Evolutionary conservation across 805 yeast species (phyloP), one percentile per base, ranked within the genome.

Genomic region (Ogataea chonburiensis): DNA sequence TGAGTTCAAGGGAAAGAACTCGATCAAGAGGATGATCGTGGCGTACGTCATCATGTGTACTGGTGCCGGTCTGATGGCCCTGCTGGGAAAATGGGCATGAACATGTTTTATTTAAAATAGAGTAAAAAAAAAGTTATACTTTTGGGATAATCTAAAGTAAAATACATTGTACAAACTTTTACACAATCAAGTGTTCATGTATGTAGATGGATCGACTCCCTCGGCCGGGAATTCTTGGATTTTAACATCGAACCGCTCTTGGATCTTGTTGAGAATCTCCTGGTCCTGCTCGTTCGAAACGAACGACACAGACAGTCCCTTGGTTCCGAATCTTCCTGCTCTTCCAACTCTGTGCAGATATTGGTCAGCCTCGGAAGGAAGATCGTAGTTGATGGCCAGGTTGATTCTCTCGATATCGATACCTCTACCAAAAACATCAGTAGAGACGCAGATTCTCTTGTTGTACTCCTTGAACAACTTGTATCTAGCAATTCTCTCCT

Each of bases 261-360:
- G 98, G 61, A 93, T 93, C 69, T 87, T 83, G 57, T 76, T 84
- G 64, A 93, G 75, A 27, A 89, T 85, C 68, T 82, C 86, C 66
- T 87, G 88, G 61, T 93, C 98, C 47, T 81, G 91, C 55, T 79
- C 84, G 41, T 81, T 73, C 27, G 93, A 73, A 37, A 93, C 93
- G 49, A 91, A 86, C 26, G 96, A 86, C 41, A 93, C 76, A 36
- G 97, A 95, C 56, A 93, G 79, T 71, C 98, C 98, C 73, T 91
- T 91, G 62, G 98, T 91, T 73, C 98, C 98, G 58, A 91, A 91
- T 77, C 98, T 89, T 70, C 98, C 98, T 52, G 98, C 98, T 79
- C 98, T 88, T 61, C 98, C 98, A 47, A 91, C 98, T 73, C 98
- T 87, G 74, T 91, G 98, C 63, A 91, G 78, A 69, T 93, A 91